Evolutionary conservation across 257 asterid genomes (phyloP), one percentile per base, ranked within the genome.

Genomic region (Ilex asprella): DNA sequence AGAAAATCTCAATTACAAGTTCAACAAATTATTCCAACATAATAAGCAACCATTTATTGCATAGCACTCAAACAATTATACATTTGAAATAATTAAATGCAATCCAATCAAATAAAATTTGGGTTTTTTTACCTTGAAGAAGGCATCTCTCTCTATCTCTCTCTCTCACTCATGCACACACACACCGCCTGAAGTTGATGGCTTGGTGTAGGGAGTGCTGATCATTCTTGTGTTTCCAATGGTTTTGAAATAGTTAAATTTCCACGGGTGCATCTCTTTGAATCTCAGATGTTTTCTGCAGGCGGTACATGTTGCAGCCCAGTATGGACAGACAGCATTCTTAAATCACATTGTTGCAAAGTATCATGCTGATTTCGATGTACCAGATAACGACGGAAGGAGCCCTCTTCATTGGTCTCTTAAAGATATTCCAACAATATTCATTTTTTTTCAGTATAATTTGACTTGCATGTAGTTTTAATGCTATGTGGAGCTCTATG

Each of bases 241-340:
- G n/a, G 14, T 4, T 49, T 12, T 49, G 3, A 11, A 12, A 4
- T 49, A 11, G 14, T 49, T 49, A 3, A 49, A 11, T 49, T 53
- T 14, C 57, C 57, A 15, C 2, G 3, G 15, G 11, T 15, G 11
- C 15, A n/a, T 21, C 15, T 53, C 57, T 53, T 53, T 53, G 30
- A 15, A n/a, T 53, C 29, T 21, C 54, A 65, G 60, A 56, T 60
- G 43, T 63, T 56, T 58, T 66, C 61, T 44, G 73, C 92, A 93
- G 97, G 88, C 99, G 49, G 95, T 87, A 74, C 99, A 93, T 58
- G 91, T 93, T 64, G 97, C 99, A 70, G 97, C 99, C 63, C 99
- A 93, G 76, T 89, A 87, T 76, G 99, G 99, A 60, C 99, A 93
- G 73, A 85, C 99, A 50, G 76, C 90, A 55, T 87, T 85, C 69